Conservation (phyloP, 352 stramenopile species). For the Phytophthora foliorum region DNA sequence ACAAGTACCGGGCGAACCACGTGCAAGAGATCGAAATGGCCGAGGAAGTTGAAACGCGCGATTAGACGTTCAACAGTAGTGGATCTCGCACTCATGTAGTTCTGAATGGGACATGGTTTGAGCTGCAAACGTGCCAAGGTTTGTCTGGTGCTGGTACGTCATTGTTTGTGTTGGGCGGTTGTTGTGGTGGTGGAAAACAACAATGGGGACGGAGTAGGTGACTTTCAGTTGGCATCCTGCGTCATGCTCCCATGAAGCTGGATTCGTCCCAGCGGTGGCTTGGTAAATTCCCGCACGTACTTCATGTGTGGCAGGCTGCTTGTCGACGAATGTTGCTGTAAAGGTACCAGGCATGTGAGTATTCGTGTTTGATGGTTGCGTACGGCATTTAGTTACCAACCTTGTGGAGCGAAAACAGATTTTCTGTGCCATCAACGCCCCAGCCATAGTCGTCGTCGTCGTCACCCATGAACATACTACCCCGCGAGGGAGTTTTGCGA, state of each 20-base stretch:
- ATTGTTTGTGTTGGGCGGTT: conserved; percentile 54
- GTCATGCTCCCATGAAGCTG: conserved; percentile 27
- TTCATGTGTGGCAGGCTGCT: conserved; percentile 34
- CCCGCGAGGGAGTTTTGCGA: conserved; percentile 29
- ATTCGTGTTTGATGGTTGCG: not conserved
- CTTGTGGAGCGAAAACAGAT: conserved; percentile 43
- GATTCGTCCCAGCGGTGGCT: conserved; percentile 44
- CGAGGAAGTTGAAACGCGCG: conserved; percentile 18
- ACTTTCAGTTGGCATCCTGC: conserved; percentile 11
- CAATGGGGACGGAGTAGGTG: conserved; percentile 27
- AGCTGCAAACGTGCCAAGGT: not conserved
- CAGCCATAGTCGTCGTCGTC: conserved; percentile 18
- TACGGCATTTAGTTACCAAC: conserved; percentile 21
- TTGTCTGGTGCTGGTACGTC: conserved; percentile 11
- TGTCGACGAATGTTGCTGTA: conserved; percentile 3
- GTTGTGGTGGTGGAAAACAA: conserved; percentile 37
- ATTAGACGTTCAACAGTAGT: conserved; percentile 13
- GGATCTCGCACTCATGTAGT: not conserved
- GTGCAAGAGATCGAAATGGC: conserved; percentile 23
- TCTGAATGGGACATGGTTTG: not conserved
- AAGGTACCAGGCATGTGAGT: conserved; percentile 2
- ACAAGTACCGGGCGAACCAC: conserved; percentile 51
- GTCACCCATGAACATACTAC: conserved; percentile 7
- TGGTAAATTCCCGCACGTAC: conserved; percentile 66
- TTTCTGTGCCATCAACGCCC: conserved; percentile 2